Base-by-base conservation (phyloP, 805 yeast species). In the Martiniozyma abietophila region DNA sequence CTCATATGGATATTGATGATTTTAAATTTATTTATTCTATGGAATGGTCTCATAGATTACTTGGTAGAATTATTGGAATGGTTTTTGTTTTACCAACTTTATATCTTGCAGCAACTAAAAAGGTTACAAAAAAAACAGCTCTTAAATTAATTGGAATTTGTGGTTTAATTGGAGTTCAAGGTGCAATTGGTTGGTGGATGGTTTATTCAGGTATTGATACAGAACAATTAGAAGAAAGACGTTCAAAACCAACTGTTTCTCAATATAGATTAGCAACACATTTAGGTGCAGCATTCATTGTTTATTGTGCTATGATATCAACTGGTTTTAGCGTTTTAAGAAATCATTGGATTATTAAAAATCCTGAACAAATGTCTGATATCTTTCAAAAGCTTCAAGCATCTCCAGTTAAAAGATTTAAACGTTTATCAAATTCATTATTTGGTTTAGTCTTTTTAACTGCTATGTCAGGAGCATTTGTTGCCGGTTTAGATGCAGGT, bases 151-250 rank as follows among this genome's bases (percentile, higher is more conserved):
- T 82, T 15, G 83, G 83, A 2, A 70, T 92, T 29, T 71, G 94
- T 27, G 75, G 69, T 0, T 61, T 92, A 33, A 67, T 92, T 38
- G 99, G 95, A 8, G 62, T 92, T 31, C 98, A 92, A 64, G 98
- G 98, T 34, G 81, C 79, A 34, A 80, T 92, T 45, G 98, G 98
- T 21, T 92, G 98, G 98, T 92, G 99, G 99, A 92, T 92, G 98
- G 98, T 92, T 34, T 76, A 82, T 49, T 84, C 96, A 8, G 98
- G 98, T 20, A 67, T 92, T 36, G 94, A 86, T 53, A 80, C 80
- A 50, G 69, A 78, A 28, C 80, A 80, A 50, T 63, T 92, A 31
- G 71, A 69, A 16, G 86, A 80, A 44, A 71, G 95, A 54, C 80
- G 73, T 29, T 76, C 95, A 1, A 94, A 89, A 53, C 98, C 98